Conservation (phyloP, 305 asterid genomes). For the Fraxinus platypoda region DNA sequence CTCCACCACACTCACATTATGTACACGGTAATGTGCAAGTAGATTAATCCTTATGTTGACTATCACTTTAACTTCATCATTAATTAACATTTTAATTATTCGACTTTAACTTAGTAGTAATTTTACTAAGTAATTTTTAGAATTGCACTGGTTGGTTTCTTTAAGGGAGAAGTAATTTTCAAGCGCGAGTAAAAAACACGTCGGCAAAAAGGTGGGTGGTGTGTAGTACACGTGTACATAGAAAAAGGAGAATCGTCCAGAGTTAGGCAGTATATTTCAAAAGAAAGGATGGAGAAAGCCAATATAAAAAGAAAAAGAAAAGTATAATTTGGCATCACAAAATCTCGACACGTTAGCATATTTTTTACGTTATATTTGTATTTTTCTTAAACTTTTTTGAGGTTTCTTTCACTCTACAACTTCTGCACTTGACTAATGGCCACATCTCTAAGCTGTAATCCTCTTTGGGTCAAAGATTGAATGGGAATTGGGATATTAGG, state of each 20-base stretch:
- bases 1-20: too few species aligned
- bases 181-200: slow-evolving; percentile 32
- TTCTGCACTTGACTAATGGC: slow-evolving; percentile 27
- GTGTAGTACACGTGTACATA: slow-evolving; percentile 34
- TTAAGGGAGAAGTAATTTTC: slow-evolving; percentile 13
- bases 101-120: too few species aligned
- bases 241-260: slow-evolving; percentile 7
- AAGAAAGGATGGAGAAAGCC: slow-evolving; percentile 24
- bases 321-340: slow-evolving; percentile 19
- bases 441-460: neutral
- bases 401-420: slow-evolving; percentile 52
- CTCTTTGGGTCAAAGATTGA: slow-evolving; percentile 7
- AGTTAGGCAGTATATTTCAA: slow-evolving; percentile 40
- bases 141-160: neutral
- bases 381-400: slow-evolving; percentile 15
- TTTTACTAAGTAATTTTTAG: too few species aligned
- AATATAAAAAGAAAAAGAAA: neutral
- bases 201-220: slow-evolving; percentile 24
- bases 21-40: too few species aligned
- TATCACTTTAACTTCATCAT: neutral
- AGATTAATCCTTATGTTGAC: too few species aligned
- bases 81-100: neutral
- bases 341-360: slow-evolving; percentile 40
- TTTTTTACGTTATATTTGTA: slow-evolving; percentile 8
- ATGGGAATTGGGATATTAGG: neutral